Base-by-base conservation (phyloP, 2,329 filamentous ascomycete species). In the Ilyonectria robusta region DNA sequence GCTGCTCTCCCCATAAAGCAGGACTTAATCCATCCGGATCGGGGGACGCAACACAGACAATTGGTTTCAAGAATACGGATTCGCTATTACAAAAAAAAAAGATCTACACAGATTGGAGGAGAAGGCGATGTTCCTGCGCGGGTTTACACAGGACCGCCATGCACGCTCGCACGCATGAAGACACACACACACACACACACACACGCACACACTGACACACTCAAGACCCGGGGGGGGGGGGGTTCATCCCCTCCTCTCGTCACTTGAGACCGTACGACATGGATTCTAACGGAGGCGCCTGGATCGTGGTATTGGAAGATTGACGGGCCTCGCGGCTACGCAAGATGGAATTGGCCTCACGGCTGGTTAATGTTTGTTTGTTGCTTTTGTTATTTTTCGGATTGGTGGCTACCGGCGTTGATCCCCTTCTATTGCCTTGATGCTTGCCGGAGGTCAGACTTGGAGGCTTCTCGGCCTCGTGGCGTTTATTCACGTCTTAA, bases 291-390 rank as follows among this genome's bases (percentile, higher is more conserved):
- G 59, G 67, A 66, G 62, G 70, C 64, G 64, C 70, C 58, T 60
- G 71, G 70, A 71, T 70, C 35, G 69, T 69, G 70, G 69, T 59
- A 73, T 71, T 58, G 70, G 71, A 76, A 76, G 74, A 76, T 73
- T 76, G 72, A 74, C 63, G 67, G 66, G 73, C 74, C 74, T 76
- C 74, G 70, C 74, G 74, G 74, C 74, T 76, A 71, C 70, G 68
- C 67, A 76, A 76, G 74, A 76, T 74, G 74, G 71, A 73, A 76
- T 67, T 69, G 68, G 74, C 74, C 74, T 76, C 74, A 62, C 74
- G 74, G 74, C 74, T 72, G 63, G 54, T 67, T 67, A 61, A 67
- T 65, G 57, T 65, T 69, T 75, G 66, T 72, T 75, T 57, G 61
- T 71, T 69, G 65, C 59, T 65, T 56, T 37, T 40, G 55, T 59